Percentiles rank a stretch among this genome's conserved stretches.
Conservation (phyloP, 2,329 filamentous ascomycete species). For the Raffaelea ambrosiae region DNA sequence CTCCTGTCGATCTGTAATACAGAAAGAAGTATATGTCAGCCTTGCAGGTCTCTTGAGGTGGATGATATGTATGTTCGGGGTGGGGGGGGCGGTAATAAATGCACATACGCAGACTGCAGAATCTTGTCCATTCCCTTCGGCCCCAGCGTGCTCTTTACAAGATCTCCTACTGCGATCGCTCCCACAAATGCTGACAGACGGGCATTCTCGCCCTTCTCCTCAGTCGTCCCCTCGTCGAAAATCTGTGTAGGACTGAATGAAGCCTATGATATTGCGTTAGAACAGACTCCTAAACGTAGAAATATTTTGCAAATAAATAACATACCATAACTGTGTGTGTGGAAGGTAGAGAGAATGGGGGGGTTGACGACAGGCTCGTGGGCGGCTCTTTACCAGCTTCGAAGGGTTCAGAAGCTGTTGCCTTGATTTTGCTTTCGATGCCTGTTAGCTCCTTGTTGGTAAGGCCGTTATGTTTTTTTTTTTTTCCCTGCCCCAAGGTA, state of each 20-base stretch:
- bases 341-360: neutral
- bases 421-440: neutral
- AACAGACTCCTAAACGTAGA: neutral
- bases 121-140: conserved; percentile 99
- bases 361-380: neutral
- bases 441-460: neutral
- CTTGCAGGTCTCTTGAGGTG: neutral
- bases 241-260: conserved; percentile 90
- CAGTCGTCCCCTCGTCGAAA: conserved; percentile 91
- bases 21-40: conserved; percentile 5
- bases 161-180: conserved; percentile 92
- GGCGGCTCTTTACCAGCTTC: neutral
- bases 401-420: neutral
- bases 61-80: neutral
- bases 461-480: neutral
- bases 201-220: conserved; percentile 99
- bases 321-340: neutral
- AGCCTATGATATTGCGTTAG: conserved; percentile 18
- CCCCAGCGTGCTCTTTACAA: conserved; percentile 94
- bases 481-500: neutral
- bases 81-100: conserved; percentile 1
- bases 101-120: conserved; percentile 78
- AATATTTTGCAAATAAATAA: neutral
- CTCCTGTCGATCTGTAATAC: conserved; percentile 75
- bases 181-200: conserved; percentile 97